phyloP scores from a whole-genome alignment of 2,329 filamentous ascomycete genomes.

The Talaromyces atroroseus region DNA sequence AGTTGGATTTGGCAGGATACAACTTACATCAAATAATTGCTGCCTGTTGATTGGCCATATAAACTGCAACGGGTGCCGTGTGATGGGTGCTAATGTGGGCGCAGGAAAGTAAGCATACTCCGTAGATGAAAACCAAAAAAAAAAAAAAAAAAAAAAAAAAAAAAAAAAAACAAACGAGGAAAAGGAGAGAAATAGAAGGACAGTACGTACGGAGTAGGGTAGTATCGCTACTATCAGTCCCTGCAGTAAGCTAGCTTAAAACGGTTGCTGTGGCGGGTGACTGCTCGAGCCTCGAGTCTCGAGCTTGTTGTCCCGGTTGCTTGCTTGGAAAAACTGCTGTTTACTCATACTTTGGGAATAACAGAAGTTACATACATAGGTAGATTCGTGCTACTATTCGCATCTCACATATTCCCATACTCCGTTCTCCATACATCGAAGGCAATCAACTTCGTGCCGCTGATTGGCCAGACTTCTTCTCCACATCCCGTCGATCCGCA shows the following conservation, averaged over 20 bases:
- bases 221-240: not conserved
- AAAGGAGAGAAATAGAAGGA: not conserved
- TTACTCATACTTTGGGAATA: not conserved
- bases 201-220: not conserved
- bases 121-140: not conserved
- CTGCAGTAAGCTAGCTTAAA: not conserved
- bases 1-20: not conserved
- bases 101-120: no score
- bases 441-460: no score
- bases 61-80: not conserved
- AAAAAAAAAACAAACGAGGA: not conserved
- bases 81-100: not conserved
- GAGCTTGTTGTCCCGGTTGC: not conserved
- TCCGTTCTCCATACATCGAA: not conserved
- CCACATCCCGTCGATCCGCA: conserved; percentile 1
- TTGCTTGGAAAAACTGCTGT: not conserved
- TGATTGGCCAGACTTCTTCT: not conserved
- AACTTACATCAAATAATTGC: not conserved
- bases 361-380: not conserved
- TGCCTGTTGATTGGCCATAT: not conserved
- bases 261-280: not conserved
- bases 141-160: not conserved
- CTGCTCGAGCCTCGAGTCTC: not conserved
- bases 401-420: not conserved
- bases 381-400: not conserved